phyloP scores from a whole-genome alignment of 768 basidiomycete genomes.

The Podaxis sp. region DNA sequence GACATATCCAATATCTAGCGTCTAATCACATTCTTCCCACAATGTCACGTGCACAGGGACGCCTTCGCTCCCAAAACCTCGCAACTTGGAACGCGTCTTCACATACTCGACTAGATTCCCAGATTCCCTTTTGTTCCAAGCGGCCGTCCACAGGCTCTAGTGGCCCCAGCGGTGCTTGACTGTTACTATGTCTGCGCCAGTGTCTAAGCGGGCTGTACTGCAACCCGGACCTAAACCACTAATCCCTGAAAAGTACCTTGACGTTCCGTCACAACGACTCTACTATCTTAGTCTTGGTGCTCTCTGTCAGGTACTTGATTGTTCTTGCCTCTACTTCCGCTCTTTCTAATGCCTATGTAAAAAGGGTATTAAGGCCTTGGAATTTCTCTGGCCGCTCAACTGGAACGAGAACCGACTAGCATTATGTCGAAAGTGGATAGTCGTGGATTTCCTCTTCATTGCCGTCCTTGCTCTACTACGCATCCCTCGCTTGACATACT shows the following conservation, averaged over 20 bases:
- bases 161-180: neutral
- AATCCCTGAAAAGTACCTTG: conserved; percentile 73
- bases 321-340: conserved; percentile 1
- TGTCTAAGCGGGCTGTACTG: neutral
- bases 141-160: neutral
- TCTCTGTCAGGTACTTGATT: conserved; percentile 62
- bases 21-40: neutral
- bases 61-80: neutral
- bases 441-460: conserved; percentile 65
- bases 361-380: conserved; percentile 76
- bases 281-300: conserved; percentile 76
- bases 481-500: conserved; percentile 74
- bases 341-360: conserved; percentile 11
- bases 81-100: neutral
- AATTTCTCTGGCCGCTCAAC: conserved; percentile 60
- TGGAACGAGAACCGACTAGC: conserved; percentile 41
- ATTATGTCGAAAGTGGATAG: conserved; percentile 69
- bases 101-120: neutral
- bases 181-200: conserved; percentile 11
- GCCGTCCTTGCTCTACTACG: conserved; percentile 57
- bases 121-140: neutral
- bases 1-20: neutral
- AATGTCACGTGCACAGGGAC: neutral
- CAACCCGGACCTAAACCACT: conserved; percentile 37
- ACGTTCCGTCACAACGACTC: conserved; percentile 76